Conservation (phyloP, 1,284 basidiomycete genomes). For the Naganishia albida region DNA sequence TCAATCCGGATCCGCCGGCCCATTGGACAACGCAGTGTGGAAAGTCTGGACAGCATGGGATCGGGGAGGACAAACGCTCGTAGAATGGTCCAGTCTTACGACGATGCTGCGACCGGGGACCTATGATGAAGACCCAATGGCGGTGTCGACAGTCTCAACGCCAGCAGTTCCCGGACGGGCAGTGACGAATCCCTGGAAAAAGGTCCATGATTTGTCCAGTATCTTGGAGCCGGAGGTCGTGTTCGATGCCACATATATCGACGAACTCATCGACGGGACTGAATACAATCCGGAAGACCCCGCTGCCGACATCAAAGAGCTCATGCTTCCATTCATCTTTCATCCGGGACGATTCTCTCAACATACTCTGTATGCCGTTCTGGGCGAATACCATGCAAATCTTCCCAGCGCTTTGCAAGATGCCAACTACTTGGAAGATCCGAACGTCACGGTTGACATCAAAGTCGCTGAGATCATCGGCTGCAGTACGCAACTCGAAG, state of each 20-base stretch:
- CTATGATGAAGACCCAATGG: slow-evolving; percentile 35
- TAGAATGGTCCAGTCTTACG: slow-evolving; percentile 36
- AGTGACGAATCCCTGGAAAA: slow-evolving; percentile 39
- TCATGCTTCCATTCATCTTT: slow-evolving; percentile 67
- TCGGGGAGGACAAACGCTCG: slow-evolving; percentile 40
- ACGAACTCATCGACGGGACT: slow-evolving; percentile 64
- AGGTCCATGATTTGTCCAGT: slow-evolving; percentile 5
- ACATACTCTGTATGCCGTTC: slow-evolving; percentile 72
- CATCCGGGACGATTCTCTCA: slow-evolving; percentile 83
- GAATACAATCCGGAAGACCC: slow-evolving; percentile 45
- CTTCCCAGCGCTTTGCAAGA: slow-evolving; percentile 49
- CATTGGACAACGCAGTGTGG: slow-evolving; percentile 47
- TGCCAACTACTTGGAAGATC: slow-evolving; percentile 45
- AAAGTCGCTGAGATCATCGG: slow-evolving; percentile 83
- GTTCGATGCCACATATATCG: slow-evolving; percentile 80
- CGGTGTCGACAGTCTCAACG: slow-evolving; percentile 32
- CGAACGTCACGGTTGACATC: slow-evolving; percentile 69
- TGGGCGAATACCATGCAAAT: slow-evolving; percentile 75
- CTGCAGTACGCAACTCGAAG: slow-evolving; percentile 71
- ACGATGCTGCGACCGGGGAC: slow-evolving; percentile 31
- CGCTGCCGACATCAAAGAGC: slow-evolving; percentile 55
- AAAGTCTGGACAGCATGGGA: slow-evolving; percentile 56
- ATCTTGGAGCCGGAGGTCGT: slow-evolving; percentile 63
- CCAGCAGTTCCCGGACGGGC: slow-evolving; percentile 40
- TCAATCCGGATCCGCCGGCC: slow-evolving; percentile 2